These are phyloP conservation scores for Astragalus glycyphyllos DNA, from an alignment of 306 rosid genomes.

Conservation along the genomic window DNA sequence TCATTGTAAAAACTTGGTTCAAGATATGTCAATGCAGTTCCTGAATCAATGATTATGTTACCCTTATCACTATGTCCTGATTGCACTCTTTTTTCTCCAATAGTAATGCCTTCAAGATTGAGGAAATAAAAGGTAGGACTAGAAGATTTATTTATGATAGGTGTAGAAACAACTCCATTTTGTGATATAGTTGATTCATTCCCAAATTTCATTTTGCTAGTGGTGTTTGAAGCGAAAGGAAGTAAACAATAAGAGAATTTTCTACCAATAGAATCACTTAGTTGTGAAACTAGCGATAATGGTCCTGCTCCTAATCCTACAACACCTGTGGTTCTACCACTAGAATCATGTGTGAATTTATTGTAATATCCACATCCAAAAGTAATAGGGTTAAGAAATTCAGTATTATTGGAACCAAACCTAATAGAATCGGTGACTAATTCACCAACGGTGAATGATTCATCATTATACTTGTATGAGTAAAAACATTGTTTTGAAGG, in stretches of 20 bases:
- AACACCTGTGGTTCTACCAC: neutral
- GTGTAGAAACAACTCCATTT: conserved; percentile 11
- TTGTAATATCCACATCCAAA: neutral
- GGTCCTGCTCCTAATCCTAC: too few relatives aligned
- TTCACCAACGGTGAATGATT: neutral
- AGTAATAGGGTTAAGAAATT: neutral
- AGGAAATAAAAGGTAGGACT: neutral
- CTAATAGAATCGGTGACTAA: conserved; percentile 1
- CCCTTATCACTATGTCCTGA: neutral
- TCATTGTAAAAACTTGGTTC: neutral
- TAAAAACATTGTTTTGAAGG: neutral
- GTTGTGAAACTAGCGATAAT: too few relatives aligned
- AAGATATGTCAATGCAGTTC: conserved; percentile 32
- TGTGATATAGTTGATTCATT: neutral
- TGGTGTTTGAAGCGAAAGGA: neutral
- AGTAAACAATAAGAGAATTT: conserved; percentile 41
- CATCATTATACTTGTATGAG: neutral
- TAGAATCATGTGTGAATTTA: conserved; percentile 31
- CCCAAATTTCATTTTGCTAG: conserved; percentile 26
- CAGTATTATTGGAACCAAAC: neutral
- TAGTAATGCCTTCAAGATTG: neutral
- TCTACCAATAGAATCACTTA: neutral
- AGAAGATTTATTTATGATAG: neutral
- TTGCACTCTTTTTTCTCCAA: neutral
- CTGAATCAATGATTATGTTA: conserved; percentile 37